A percentile compares a stretch with the other conserved stretches of the same genome.
These are phyloP conservation scores for Cladosporium austrohemisphaericum DNA, from an alignment of 2,329 filamentous ascomycete genomes.

Conservation along the genomic window DNA sequence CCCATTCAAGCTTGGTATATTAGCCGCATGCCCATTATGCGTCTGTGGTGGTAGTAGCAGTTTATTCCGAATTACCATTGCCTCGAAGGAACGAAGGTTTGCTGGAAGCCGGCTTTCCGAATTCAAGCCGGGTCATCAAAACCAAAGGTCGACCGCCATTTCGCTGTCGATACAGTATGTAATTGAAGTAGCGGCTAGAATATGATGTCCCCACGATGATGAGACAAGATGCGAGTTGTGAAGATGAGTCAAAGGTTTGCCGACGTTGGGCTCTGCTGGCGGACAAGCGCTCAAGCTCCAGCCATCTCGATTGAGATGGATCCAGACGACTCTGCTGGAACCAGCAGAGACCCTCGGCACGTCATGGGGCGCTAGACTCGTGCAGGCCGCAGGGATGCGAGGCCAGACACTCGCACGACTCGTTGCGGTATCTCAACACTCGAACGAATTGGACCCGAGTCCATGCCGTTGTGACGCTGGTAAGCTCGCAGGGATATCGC, in stretches of 20 bases:
- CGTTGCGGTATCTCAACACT: conserved; percentile 9
- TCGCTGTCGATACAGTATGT: too few relatives aligned
- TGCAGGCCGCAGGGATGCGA: conserved; percentile 14
- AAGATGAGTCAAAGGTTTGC: conserved; percentile 13
- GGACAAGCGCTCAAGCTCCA: conserved; percentile 7
- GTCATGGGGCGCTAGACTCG: conserved; percentile 15
- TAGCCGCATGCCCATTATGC: conserved; percentile 4
- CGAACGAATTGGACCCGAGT: neutral
- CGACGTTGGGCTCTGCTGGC: conserved; percentile 8
- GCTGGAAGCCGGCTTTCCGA: conserved; percentile 1
- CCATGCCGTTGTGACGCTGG: neutral
- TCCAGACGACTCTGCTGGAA: conserved; percentile 13
- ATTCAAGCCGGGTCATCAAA: neutral
- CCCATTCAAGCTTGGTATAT: neutral
- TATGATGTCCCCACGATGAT: neutral
- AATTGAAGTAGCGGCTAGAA: neutral
- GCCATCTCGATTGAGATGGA: conserved; percentile 14
- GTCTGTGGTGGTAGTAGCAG: neutral
- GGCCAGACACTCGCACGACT: conserved; percentile 10
- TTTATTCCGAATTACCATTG: neutral
- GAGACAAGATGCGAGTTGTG: neutral
- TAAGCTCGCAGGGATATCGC: neutral
- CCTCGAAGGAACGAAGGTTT: conserved; percentile 5
- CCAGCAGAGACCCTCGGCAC: conserved; percentile 15
- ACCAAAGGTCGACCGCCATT: neutral